These are phyloP conservation scores for Penicillium sp. DNA, from an alignment of 2,329 filamentous ascomycete species.

Conservation along the genomic window DNA sequence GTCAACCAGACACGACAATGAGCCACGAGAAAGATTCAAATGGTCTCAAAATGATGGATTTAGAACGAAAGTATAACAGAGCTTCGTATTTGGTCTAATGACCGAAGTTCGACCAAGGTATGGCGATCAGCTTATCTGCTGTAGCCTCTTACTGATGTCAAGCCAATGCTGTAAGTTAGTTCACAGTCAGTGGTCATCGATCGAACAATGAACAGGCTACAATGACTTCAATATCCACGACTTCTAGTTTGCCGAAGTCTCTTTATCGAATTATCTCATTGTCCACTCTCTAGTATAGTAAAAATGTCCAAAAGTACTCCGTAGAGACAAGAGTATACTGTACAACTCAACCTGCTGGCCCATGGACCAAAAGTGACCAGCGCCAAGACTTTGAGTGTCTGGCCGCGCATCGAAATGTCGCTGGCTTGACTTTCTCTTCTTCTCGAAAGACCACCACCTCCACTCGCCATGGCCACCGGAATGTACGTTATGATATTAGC, in stretches of 20 bases:
- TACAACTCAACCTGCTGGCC: neutral
- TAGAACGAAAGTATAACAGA: neutral
- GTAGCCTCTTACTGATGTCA: neutral
- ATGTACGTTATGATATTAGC: conserved; percentile 18
- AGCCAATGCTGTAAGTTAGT: neutral
- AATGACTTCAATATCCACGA: neutral
- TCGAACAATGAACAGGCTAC: neutral
- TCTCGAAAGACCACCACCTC: neutral
- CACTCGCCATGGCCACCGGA: conserved; percentile 25
- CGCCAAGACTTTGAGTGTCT: conserved; percentile 25
- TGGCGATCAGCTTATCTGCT: neutral
- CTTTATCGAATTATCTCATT: too few species aligned
- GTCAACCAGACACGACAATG: neutral
- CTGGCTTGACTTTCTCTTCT: conserved; percentile 10
- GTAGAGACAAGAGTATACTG: neutral
- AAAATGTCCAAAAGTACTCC: neutral
- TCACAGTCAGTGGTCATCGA: neutral
- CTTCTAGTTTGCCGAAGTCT: neutral
- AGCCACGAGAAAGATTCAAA: neutral
- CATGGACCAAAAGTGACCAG: neutral
- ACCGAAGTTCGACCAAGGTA: neutral
- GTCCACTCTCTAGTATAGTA: neutral
- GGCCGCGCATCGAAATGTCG: conserved; percentile 14
- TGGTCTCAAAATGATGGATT: neutral
- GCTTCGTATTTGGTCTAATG: neutral